Percentiles rank a stretch among this genome's conserved stretches.
Evolutionary conservation across 2,329 filamentous ascomycete genomes (phyloP).

Genomic region (Aspergillus floridensis): DNA sequence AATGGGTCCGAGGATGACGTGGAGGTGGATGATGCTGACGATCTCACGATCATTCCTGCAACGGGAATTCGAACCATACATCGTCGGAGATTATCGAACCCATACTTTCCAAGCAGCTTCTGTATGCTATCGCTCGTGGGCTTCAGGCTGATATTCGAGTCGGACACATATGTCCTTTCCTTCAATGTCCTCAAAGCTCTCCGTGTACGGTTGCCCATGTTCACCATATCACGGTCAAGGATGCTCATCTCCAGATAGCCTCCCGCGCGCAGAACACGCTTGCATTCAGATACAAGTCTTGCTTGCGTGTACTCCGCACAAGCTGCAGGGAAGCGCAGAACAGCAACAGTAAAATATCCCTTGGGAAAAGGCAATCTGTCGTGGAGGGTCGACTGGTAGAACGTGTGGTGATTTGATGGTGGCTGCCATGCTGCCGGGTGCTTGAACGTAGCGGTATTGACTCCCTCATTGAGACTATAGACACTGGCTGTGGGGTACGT

Average conservation of each 20-base stretch:
- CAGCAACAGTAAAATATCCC: constrained; percentile 46
- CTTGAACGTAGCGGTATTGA: constrained; percentile 30
- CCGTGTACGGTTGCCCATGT: constrained; percentile 48
- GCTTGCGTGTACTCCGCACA: constrained; percentile 44
- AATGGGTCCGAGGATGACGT: constrained; percentile 39
- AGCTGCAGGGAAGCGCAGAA: constrained; percentile 48
- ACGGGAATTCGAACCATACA: constrained; percentile 51
- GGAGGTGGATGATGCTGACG: constrained; percentile 41
- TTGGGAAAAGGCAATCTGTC: constrained; percentile 48
- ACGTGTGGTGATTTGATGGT: constrained; percentile 43
- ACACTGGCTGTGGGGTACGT: constrained; percentile 48
- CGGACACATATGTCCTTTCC: constrained; percentile 43
- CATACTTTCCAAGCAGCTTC: constrained; percentile 43
- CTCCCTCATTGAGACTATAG: constrained; percentile 43
- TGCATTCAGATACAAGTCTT: constrained; percentile 49
- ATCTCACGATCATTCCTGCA: constrained; percentile 44
- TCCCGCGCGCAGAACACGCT: constrained; percentile 48
- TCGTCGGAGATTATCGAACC: constrained; percentile 50
- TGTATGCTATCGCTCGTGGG: constrained; percentile 50
- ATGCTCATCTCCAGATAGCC: constrained; percentile 51
- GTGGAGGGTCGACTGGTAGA: constrained; percentile 42
- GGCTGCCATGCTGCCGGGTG: constrained; percentile 45
- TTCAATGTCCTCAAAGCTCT: constrained; percentile 47
- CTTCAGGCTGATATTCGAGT: constrained; percentile 46
- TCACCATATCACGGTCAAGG: constrained; percentile 51